Evolutionary conservation across 2,329 filamentous ascomycete genomes (phyloP), one percentile per base, ranked within the genome.

Genomic region (Claviceps monticola): DNA sequence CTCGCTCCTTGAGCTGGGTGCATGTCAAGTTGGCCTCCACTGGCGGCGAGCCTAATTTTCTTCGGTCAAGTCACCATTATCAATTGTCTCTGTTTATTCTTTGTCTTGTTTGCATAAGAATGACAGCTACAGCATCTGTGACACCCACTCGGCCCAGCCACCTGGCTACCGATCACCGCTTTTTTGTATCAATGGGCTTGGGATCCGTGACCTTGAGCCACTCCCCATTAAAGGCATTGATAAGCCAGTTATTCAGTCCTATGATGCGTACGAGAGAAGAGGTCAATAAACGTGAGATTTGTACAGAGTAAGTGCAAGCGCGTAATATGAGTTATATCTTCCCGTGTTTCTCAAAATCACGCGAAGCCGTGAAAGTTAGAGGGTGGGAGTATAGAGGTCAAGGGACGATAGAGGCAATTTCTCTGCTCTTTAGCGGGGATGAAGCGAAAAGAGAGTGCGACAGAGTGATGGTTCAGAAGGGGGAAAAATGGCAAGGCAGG

Each of bases 221-320:
- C 66, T 96, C 89, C 49, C 93, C 93, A 59, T 97, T 97, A 66
- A 98, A 98, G 1, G 93, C 93, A 64, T 96, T 97, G 64, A 96
- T 79, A 51, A 98, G 80, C 91, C 91, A 98, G 64, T 87, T 90
- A 53, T 76, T 82, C 36, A 95, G 67, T 69, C 88, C 86, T 89
- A 34, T 13, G 26, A 13, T 19, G 45, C 23, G 34, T 16, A 19
- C n/a, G 34, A 5, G 14, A 8, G 16, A 37, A 14, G 45, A 16
- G 21, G n/a, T 34, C 29, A 34, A 9, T 34, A 11, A 34, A 11
- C 3, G 9, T 11, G 9, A 34, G 29, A 34, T 11, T 4, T 4
- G 9, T 34, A 4, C 9, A 3, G 9, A 34, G 29, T 3, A 11
- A 34, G 9, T 34, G 29, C 26, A 8, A 29, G 26, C 26, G 26